Evolutionary conservation across 441 rosid species (phyloP).

Genomic region (Pelargonium myrrhifolium): DNA sequence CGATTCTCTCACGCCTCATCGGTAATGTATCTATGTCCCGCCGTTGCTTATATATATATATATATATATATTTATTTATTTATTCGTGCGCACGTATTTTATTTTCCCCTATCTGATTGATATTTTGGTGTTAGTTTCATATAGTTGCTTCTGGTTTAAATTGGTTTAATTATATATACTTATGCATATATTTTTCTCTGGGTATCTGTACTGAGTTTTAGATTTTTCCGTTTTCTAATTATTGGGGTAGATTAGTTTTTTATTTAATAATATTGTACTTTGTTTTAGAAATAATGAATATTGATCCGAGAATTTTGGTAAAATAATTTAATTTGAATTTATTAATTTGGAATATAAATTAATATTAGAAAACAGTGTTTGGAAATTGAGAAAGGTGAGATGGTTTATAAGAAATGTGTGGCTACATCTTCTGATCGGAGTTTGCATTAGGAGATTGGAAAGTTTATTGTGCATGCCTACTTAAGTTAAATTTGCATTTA

Average conservation of each 20-base stretch:
- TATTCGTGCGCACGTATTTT: neutral
- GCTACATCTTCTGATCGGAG: too few relatives aligned
- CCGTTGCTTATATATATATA: too few relatives aligned
- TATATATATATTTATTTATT: too few relatives aligned
- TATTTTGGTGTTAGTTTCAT: too few relatives aligned
- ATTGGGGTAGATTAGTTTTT: too few relatives aligned
- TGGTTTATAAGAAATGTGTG: neutral
- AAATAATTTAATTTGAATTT: too few relatives aligned
- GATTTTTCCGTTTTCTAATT: neutral
- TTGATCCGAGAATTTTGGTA: too few relatives aligned
- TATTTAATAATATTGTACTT: too few relatives aligned
- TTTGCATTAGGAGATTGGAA: neutral
- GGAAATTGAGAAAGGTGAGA: neutral
- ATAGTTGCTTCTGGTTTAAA: neutral
- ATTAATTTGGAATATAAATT: too few relatives aligned
- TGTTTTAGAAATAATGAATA: neutral
- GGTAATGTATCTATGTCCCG: neutral
- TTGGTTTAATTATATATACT: neutral
- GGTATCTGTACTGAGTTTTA: neutral
- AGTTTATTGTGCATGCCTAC: neutral
- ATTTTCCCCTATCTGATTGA: neutral
- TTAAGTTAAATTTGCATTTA: neutral
- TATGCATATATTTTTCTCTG: neutral
- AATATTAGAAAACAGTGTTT: neutral
- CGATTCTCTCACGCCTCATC: neutral